Evolutionary conservation across 2,329 filamentous ascomycete species (phyloP).

Genomic region (Rutstroemia sp.): DNA sequence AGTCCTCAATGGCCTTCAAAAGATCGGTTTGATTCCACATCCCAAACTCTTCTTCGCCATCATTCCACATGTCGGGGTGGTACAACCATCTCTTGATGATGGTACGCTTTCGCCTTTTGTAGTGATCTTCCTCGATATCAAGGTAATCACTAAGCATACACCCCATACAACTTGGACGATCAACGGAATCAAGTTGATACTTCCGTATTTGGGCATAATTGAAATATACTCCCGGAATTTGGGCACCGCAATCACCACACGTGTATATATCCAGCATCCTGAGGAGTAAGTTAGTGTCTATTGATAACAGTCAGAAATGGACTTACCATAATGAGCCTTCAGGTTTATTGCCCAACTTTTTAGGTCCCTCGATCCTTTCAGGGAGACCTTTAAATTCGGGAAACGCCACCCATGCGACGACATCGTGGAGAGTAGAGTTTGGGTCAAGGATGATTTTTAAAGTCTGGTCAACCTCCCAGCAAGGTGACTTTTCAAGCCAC

Average conservation of each 20-base stretch:
- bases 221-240: slow-evolving; percentile 19
- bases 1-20: slow-evolving; percentile 3
- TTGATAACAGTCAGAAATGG: not conserved
- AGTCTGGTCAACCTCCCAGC: slow-evolving; percentile 18
- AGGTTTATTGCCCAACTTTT: not conserved
- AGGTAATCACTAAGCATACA: slow-evolving; percentile 16
- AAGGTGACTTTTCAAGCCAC: slow-evolving; percentile 24
- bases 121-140: slow-evolving; percentile 21
- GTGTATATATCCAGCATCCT: slow-evolving; percentile 8
- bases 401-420: slow-evolving; percentile 17
- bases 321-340: slow-evolving; percentile 16
- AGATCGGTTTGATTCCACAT: slow-evolving; percentile 14
- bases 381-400: not conserved
- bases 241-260: slow-evolving; percentile 10
- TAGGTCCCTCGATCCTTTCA: not conserved
- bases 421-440: not conserved
- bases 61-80: not conserved
- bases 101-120: slow-evolving; percentile 17
- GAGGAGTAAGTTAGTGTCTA: not conserved
- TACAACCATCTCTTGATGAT: slow-evolving; percentile 19
- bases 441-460: slow-evolving; percentile 12
- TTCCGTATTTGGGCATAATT: slow-evolving; percentile 5
- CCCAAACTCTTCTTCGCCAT: not conserved
- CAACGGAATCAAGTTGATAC: not conserved
- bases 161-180: slow-evolving; percentile 10